Base-by-base conservation (phyloP, 345 rosid species). In the Populus ilicifolia region DNA sequence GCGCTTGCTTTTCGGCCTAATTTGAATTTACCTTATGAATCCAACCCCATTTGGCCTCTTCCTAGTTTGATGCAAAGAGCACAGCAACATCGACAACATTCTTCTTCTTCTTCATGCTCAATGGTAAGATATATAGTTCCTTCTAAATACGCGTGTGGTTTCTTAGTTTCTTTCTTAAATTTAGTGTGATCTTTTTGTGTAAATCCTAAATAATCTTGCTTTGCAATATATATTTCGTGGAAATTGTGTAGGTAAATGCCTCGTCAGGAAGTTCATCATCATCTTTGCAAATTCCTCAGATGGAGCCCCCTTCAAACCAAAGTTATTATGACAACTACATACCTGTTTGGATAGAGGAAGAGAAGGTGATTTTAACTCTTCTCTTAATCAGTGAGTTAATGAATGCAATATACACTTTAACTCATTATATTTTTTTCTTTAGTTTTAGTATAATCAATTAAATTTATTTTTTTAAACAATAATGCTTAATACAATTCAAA, bases 251-350 rank as follows among this genome's bases (percentile, higher is more conserved):
- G 94, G 79, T 85, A 80, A 82, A 84, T 82, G 84, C 77, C 27
- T 81, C 89, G 70, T 83, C 90, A 67, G 75, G 75, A 73, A 80
- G 85, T 79, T 79, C 88, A 64, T 71, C 92, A 72, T 73, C 85
- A 63, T 69, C 90, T 33, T 62, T 81, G 46, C 71, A 67, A 61
- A 83, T 78, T 77, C 80, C 77, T 79, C 89, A 79, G 67, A 85
- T 79, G 84, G 92, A 90, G 90, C 94, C 89, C 90, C 94, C 94
- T 90, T 90, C 92, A 90, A 90, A 89, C 94, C 92, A 89, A 89
- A 86, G 74, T 71, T 80, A 76, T 77, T 77, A 80, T 63, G 69
- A 71, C 80, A 86, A 75, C 79, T 77, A 63, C 73, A 62, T 18
- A 72, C 78, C 86, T 25, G 20, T 75, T 50, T 76, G 83, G 82